Evolutionary conservation across 345 rosid genomes (phyloP).

Genomic region (Alliaria petiolata): DNA sequence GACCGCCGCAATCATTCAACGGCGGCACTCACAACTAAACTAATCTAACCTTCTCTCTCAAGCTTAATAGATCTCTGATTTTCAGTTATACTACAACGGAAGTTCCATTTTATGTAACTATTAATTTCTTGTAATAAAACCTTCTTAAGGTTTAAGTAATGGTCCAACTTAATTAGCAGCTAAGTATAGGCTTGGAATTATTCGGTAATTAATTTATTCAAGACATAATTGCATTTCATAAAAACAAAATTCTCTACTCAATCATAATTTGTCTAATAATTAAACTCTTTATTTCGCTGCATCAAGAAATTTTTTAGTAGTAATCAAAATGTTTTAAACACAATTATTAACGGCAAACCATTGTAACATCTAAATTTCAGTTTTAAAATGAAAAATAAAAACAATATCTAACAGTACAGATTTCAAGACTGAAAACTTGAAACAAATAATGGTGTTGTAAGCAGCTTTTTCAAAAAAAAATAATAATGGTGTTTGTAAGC

Average conservation of each 20-base stretch:
- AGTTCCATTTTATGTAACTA: background rate
- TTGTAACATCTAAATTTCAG: background rate
- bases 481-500: too few relatives aligned
- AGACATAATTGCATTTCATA: background rate
- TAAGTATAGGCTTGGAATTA: background rate
- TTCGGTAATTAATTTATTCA: background rate
- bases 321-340: background rate
- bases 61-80: background rate
- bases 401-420: background rate
- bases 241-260: background rate
- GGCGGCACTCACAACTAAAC: conserved; percentile 10
- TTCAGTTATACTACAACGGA: background rate
- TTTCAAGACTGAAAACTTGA: background rate
- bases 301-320: background rate
- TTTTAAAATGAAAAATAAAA: background rate
- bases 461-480: too few relatives aligned
- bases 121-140: conserved; percentile 1
- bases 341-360: too few relatives aligned
- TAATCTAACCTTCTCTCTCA: background rate
- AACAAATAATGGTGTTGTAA: too few relatives aligned
- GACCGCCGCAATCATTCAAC: conserved; percentile 27
- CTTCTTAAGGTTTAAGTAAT: background rate
- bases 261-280: background rate
- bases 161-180: too few relatives aligned
- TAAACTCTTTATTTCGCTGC: background rate